These are phyloP conservation scores for Puccinia novopanici DNA, from an alignment of 1,284 basidiomycete genomes.

Conservation along the genomic window DNA sequence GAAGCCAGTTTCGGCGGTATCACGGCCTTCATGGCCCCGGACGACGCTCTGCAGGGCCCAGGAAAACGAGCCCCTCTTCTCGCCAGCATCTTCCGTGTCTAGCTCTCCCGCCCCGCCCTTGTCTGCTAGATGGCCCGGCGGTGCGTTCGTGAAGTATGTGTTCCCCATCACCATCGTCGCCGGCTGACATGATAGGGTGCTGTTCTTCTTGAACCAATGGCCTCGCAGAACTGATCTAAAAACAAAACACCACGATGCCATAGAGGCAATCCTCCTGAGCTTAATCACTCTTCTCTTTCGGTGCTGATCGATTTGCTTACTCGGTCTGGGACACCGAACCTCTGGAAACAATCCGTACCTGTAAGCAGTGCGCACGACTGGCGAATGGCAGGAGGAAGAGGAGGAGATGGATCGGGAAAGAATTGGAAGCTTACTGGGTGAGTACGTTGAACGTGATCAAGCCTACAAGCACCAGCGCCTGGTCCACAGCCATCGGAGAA, in stretches of 20 bases:
- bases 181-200: conserved; percentile 12
- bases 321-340: conserved; percentile 26
- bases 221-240: conserved; percentile 17
- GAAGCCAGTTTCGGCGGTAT: conserved; percentile 34
- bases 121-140: neutral
- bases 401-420: neutral
- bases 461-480: conserved; percentile 7
- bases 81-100: conserved; percentile 13
- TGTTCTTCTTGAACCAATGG: conserved; percentile 30
- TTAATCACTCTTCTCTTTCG: too few relatives aligned
- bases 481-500: neutral
- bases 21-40: conserved; percentile 19
- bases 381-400: too few relatives aligned
- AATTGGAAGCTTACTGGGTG: conserved; percentile 22
- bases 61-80: conserved; percentile 12
- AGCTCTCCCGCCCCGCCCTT: neutral
- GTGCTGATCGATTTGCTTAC: too few relatives aligned
- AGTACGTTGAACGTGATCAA: conserved; percentile 17
- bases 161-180: conserved; percentile 28
- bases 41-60: conserved; percentile 32
- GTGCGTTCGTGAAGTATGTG: conserved; percentile 14
- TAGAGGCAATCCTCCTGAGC: too few relatives aligned
- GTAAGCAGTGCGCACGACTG: neutral
- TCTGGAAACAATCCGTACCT: neutral
- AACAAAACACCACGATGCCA: too few relatives aligned